Percentiles rank a stretch among this genome's conserved stretches.
These are phyloP conservation scores for Petasospora rhodanensis DNA, from an alignment of 1,139 yeast species.

Conservation along the genomic window DNA sequence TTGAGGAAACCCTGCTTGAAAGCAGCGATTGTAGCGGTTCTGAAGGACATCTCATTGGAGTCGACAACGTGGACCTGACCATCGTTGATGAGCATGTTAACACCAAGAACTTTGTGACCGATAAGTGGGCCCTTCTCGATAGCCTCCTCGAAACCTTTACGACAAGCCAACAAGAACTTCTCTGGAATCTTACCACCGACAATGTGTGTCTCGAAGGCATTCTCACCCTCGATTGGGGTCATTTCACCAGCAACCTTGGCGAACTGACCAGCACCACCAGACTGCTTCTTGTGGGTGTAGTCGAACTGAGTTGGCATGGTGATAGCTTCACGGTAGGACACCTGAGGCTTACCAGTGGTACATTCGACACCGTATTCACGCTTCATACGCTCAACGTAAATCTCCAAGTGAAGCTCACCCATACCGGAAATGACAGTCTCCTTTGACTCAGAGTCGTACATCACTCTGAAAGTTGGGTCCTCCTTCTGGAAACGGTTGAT, in stretches of 20 bases:
- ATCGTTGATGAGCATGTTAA: conserved; percentile 88
- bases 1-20: conserved; percentile 85
- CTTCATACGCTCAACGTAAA: conserved; percentile 95
- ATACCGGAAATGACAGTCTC: conserved; percentile 96
- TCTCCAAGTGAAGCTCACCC: conserved; percentile 97
- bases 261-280: conserved; percentile 99
- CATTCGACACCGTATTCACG: conserved; percentile 97
- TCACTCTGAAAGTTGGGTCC: conserved; percentile 96
- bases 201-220: conserved; percentile 77
- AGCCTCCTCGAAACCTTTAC: conserved; percentile 92
- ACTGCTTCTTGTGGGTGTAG: conserved; percentile 93
- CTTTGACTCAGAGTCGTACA: conserved; percentile 85
- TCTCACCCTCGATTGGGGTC: conserved; percentile 60
- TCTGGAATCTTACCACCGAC: conserved; percentile 98
- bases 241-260: conserved; percentile 93
- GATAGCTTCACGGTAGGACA: conserved; percentile 94
- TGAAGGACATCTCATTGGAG: conserved; percentile 92
- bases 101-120: conserved; percentile 92
- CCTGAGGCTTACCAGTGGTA: conserved; percentile 95
- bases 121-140: conserved; percentile 95
- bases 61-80: conserved; percentile 98
- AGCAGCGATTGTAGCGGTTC: conserved; percentile 88
- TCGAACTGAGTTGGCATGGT: conserved; percentile 74
- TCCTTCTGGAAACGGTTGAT: conserved; percentile 96
- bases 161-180: conserved; percentile 90